These are phyloP conservation scores for Suhomyces vadensis DNA, from an alignment of 805 yeast species.

Conservation along the genomic window DNA sequence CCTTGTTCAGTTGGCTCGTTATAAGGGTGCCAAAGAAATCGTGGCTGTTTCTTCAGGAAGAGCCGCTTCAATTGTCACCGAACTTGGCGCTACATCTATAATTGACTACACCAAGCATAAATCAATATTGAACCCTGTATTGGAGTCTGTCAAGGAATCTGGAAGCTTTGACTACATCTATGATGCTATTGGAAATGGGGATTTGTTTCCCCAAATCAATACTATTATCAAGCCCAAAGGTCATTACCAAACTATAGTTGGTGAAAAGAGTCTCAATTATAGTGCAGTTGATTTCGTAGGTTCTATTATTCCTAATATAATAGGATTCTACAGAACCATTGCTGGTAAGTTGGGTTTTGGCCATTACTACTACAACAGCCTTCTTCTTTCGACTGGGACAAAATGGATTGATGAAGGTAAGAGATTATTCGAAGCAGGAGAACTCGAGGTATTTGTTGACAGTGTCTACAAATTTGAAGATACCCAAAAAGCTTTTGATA, in stretches of 20 bases:
- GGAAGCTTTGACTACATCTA: constrained; percentile 58
- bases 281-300: constrained; percentile 4
- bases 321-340: constrained; percentile 8
- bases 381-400: constrained; percentile 12
- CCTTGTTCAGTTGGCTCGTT: constrained; percentile 57
- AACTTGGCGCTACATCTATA: constrained; percentile 57
- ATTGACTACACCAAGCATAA: constrained; percentile 57
- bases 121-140: constrained; percentile 29
- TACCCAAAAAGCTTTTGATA: constrained; percentile 50
- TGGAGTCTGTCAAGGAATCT: constrained; percentile 32
- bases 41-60: constrained; percentile 57
- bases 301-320: not conserved
- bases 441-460: constrained; percentile 52
- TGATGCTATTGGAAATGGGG: constrained; percentile 65
- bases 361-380: constrained; percentile 31
- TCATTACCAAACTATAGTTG: constrained; percentile 54
- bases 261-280: constrained; percentile 50
- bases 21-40: constrained; percentile 47
- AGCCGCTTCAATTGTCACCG: constrained; percentile 45
- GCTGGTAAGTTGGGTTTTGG: constrained; percentile 19
- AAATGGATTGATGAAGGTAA: constrained; percentile 23
- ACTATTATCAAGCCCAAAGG: constrained; percentile 50
- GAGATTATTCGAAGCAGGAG: constrained; percentile 48
- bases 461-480: constrained; percentile 52
- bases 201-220: constrained; percentile 45